Base-by-base conservation (phyloP, 2,329 filamentous ascomycete species). In the Myriangium duriaei region DNA sequence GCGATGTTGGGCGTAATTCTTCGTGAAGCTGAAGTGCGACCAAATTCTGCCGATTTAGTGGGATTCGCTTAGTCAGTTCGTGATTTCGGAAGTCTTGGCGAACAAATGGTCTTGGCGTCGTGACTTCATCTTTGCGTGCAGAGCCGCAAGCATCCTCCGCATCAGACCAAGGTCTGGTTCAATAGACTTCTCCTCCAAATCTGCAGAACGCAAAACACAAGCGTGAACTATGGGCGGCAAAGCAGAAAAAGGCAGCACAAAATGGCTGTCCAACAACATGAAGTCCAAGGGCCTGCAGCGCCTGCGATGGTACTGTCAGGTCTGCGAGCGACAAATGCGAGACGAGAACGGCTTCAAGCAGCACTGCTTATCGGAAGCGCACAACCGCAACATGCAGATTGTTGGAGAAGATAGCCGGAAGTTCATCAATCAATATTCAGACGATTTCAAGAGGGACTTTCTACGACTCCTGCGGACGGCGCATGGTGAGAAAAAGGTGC, bases 231-330 rank as follows among this genome's bases (percentile, higher is more conserved):
- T 26, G 21, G 21, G 21, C 21, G 21, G 80, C 37, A 84, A 83
- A 67, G 91, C 91, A 52, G 91, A 96, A 67, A 78, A 84, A 38
- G 91, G 91, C 46, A 83, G 79, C 40, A 85, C 80, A n/a, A 96
- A 95, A 64, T 74, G 84, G 58, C 72, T 96, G 43, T 76, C 74
- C 61, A 96, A 96, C 65, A 81, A 86, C 63, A 79, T 94, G 66
- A 95, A 94, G 63, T 73, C 76, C 45, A 81, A 84, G 57, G 78
- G 77, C 30, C 60, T 76, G 11, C 81, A 91, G 53, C 73, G 88
- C 5, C 68, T 98, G 38, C 74, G 88, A 56, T 98, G 85, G 82
- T 96, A 87, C 64, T 95, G 87, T 55, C 69, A 70, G 55, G 74
- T 81, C 4, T 95, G 87, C 64, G 72, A 84, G 54, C 69, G 74